Base-by-base conservation (phyloP, 2,329 filamentous ascomycete genomes). In the Trichoderma semiorbis region DNA sequence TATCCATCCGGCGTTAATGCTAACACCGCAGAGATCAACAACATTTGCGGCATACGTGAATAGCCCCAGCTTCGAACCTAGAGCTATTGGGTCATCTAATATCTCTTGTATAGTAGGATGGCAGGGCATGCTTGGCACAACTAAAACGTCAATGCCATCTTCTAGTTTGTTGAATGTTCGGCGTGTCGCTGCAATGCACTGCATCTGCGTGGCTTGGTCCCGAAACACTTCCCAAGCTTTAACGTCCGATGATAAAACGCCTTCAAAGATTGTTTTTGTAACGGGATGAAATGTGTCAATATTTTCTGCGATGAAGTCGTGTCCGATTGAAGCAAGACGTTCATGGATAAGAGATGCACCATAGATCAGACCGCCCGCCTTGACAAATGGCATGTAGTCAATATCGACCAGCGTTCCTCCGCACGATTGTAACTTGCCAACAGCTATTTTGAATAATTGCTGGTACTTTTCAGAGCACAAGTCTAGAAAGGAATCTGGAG, bases 21-120 rank as follows among this genome's bases (percentile, higher is more conserved):
- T 69, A 10, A 69, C 36, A 10, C 66, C 66, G 26, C 66, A 69
- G 14, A 69, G 43, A 16, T 69, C 66, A 7, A 69, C 39, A 12
- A 69, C 66, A 34, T 69, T 69, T 14, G 36, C 66, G 12, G 66
- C 24, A 47, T 69, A 39, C 10, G 55, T 60, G n/a, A 69, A 69
- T 7, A 43, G 5, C 1, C 66, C 66, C 3, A 69, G n/a, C 16
- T 69, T 61, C 0, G 66, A 60, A 10, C 60, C 50, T 1, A 60
- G 7, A 36, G 8, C 30, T 4, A 69, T 3, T 28, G 66, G 66
- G n/a, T 32, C 7, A 12, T 61, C 66, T 12, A 28, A 2, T 26
- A 69, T 47, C 18, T 69, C 55, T 50, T 69, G 55, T 7, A 69
- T 69, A 16, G 55, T 69, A 12, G 66, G 66, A 24, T 69, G 66